phyloP scores from a whole-genome alignment of 2,329 filamentous ascomycete genomes.

The Chrysosporium queenslandicum region DNA sequence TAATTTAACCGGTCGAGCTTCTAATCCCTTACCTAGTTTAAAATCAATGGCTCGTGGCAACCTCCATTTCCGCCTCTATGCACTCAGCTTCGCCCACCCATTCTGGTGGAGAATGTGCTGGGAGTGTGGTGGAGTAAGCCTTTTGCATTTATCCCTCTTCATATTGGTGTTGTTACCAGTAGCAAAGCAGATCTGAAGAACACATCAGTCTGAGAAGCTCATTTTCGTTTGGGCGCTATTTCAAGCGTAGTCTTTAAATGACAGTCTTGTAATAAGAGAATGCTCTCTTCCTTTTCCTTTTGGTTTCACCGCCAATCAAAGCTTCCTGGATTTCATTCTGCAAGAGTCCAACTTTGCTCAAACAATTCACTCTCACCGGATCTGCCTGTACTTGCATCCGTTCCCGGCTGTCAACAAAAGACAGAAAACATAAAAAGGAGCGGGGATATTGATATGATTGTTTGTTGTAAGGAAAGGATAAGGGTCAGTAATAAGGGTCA shows the following conservation, averaged over 20 bases:
- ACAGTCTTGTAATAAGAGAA: no score
- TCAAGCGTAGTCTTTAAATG: not conserved
- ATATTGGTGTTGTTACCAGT: slow-evolving; percentile 5
- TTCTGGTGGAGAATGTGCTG: slow-evolving; percentile 15
- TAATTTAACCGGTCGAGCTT: not conserved
- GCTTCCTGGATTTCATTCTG: no score
- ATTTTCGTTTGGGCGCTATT: not conserved
- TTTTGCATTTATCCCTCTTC: slow-evolving; percentile 10
- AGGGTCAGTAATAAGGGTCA: no score
- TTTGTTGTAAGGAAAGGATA: no score
- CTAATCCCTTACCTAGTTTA: slow-evolving; percentile 7
- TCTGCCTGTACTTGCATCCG: no score
- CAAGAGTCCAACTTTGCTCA: no score
- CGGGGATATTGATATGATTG: no score
- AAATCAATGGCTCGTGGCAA: slow-evolving; percentile 10
- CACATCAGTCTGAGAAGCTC: not conserved
- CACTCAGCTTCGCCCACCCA: not conserved
- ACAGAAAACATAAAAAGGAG: no score
- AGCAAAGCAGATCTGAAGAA: slow-evolving; percentile 6
- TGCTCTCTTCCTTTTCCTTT: no score
- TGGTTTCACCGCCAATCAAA: no score
- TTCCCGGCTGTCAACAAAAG: no score
- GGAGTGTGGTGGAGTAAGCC: slow-evolving; percentile 14
- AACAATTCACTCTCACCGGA: no score
- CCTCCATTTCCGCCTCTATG: slow-evolving; percentile 8